Evolutionary conservation across 2,329 filamentous ascomycete genomes (phyloP).

Genomic region (Colletotrichum sansevieriae): DNA sequence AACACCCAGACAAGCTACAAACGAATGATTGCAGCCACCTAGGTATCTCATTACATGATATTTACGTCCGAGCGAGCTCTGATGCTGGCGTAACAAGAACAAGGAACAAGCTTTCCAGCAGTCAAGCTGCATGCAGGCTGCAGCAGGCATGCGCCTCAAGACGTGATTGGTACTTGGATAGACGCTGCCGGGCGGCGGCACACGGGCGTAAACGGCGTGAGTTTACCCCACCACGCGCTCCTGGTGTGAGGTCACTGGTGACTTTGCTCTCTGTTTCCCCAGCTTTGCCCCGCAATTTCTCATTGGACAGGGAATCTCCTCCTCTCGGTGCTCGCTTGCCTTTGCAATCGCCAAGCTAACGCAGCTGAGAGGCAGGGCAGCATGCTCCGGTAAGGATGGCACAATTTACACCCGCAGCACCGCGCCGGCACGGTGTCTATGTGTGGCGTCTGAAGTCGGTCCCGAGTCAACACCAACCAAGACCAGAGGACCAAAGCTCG

Average conservation of each 20-base stretch:
- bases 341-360: constrained; percentile 21
- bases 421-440: constrained; percentile 4
- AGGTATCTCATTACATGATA: too few relatives aligned
- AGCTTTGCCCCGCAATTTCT: constrained; percentile 38
- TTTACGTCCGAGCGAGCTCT: not conserved
- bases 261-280: constrained; percentile 7
- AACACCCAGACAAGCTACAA: too few relatives aligned
- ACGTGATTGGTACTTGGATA: not conserved
- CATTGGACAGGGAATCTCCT: constrained; percentile 30
- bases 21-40: too few relatives aligned
- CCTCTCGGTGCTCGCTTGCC: not conserved
- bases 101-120: constrained; percentile 12
- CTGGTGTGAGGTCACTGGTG: constrained; percentile 24
- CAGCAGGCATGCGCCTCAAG: not conserved
- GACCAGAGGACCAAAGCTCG: constrained; percentile 20
- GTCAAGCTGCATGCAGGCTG: constrained; percentile 7
- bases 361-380: constrained; percentile 1
- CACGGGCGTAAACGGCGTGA: constrained; percentile 37
- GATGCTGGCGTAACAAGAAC: not conserved
- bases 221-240: constrained; percentile 27
- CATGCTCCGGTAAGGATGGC: constrained; percentile 7
- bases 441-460: constrained; percentile 26
- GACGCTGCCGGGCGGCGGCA: not conserved
- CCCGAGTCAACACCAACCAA: constrained; percentile 32
- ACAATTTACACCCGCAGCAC: not conserved